Evolutionary conservation across 768 basidiomycete species (phyloP).

Genomic region (Phlebiopsis flavidoalba): DNA sequence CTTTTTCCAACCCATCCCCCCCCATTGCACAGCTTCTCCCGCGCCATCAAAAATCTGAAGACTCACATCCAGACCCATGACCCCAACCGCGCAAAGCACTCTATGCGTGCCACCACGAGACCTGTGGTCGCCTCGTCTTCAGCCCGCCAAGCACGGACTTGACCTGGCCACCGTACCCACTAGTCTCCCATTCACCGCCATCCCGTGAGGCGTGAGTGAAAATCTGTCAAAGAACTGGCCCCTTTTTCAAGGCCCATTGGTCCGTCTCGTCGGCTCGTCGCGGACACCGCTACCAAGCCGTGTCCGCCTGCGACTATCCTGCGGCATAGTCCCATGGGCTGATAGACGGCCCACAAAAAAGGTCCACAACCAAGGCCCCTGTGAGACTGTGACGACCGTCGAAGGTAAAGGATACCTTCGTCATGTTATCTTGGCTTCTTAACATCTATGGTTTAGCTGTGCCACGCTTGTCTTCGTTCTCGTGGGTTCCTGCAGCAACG

Average conservation of each 20-base stretch:
- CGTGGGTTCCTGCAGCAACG: not conserved
- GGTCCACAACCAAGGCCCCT: slow-evolving; percentile 27
- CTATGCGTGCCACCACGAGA: slow-evolving; percentile 78
- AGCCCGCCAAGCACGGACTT: slow-evolving; percentile 94
- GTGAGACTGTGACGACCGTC: slow-evolving; percentile 44
- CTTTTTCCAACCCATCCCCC: too few species aligned
- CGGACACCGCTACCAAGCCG: too few species aligned
- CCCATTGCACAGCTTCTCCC: slow-evolving; percentile 79
- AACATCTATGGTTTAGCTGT: slow-evolving; percentile 24
- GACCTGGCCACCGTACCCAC: slow-evolving; percentile 84
- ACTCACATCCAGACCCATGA: slow-evolving; percentile 95
- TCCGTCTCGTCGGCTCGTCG: slow-evolving; percentile 57
- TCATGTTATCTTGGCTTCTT: slow-evolving; percentile 6
- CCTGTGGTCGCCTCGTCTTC: slow-evolving; percentile 87
- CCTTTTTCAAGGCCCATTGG: slow-evolving; percentile 66
- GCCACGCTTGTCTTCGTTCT: slow-evolving; percentile 8
- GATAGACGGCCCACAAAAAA: too few species aligned
- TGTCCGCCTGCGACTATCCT: slow-evolving; percentile 68
- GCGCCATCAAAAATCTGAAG: slow-evolving; percentile 91
- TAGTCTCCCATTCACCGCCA: slow-evolving; percentile 81
- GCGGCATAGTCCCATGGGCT: slow-evolving; percentile 66
- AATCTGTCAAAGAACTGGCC: slow-evolving; percentile 21
- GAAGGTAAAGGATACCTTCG: slow-evolving; percentile 22
- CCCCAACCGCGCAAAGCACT: slow-evolving; percentile 87
- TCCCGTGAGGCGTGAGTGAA: slow-evolving; percentile 42